phyloP scores from a whole-genome alignment of 106 monocot species.

The Allium fistulosum region DNA sequence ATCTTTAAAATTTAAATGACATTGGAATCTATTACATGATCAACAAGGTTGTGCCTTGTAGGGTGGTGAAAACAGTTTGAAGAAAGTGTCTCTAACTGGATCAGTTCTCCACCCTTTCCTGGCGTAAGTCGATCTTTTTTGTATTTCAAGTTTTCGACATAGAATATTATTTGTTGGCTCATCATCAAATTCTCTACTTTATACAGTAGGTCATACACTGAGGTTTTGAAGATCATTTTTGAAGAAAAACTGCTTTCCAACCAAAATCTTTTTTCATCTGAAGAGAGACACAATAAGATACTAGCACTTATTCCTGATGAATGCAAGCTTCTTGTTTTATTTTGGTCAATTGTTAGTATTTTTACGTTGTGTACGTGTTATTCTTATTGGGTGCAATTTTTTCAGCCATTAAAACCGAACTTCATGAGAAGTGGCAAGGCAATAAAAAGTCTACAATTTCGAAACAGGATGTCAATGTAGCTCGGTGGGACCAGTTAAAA shows the following conservation, averaged over 20 bases:
- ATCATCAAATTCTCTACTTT: constrained; percentile 1
- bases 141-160: neutral
- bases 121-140: constrained; percentile 42
- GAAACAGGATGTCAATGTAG: constrained; percentile 59
- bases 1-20: neutral
- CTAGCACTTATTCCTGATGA: constrained; percentile 85
- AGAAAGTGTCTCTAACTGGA: constrained; percentile 80
- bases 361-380: neutral
- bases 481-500: constrained; percentile 87
- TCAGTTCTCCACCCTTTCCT: constrained; percentile 84
- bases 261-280: constrained; percentile 58
- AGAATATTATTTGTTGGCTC: neutral
- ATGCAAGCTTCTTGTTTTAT: constrained; percentile 34
- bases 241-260: constrained; percentile 54
- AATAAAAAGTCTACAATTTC: constrained; percentile 47
- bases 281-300: constrained; percentile 74
- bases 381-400: neutral
- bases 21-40: too few relatives aligned
- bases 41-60: constrained; percentile 9
- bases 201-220: constrained; percentile 76
- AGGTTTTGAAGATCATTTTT: constrained; percentile 62
- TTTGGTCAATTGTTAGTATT: neutral
- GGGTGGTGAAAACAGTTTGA: constrained; percentile 78
- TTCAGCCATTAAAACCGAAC: constrained; percentile 63
- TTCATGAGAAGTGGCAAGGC: constrained; percentile 80